Base-by-base conservation (phyloP, 208 protist species). In the Trypanosoma avium region DNA sequence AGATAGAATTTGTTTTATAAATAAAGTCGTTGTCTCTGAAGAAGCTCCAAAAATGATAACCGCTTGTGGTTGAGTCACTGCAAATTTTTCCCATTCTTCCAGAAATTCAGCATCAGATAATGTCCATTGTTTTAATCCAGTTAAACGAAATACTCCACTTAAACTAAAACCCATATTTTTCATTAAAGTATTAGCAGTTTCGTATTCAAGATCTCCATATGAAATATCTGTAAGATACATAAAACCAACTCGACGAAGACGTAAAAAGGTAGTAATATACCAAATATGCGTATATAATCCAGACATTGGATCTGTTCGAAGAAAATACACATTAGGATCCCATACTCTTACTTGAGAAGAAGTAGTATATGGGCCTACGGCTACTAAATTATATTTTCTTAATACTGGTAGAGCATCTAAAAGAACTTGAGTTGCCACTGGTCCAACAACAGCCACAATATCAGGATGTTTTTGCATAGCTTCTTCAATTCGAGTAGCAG, bases 281-380 rank as follows among this genome's bases (percentile, higher is more conserved):
- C 43, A 22, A 12, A 81, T 13, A 15, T 84, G 33, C 45, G 70
- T 59, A 19, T 69, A 21, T 30, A 88, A 52, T 60, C 76, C 82
- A 0, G 66, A 45, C 19, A 50, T 40, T 7, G 78, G 67, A 17
- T 81, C 72, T 3, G 70, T 53, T 7, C 75, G 57, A 24, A 65
- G 73, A 52, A 74, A 88, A 50, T 74, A 74, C 36, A 70, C 15
- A 24, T 77, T 35, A 21, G 17, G 26, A 6, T 62, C 71, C 65
- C 68, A 88, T 3, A 19, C 1, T 0, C 75, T 75, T 43, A 73
- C 55, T 0, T 32, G 32, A 13, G 49, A 68, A 9, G 66, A 72
- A 21, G 67, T 62, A 17, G 70, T 77, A 47, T 73, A 73, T 10
- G 81, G 76, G 2, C 36, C 56, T 0, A 86, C 19, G 15, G 54